Evolutionary conservation across 176 grass and related monocot species (phyloP).

Genomic region (Phoenix dactylifera): DNA sequence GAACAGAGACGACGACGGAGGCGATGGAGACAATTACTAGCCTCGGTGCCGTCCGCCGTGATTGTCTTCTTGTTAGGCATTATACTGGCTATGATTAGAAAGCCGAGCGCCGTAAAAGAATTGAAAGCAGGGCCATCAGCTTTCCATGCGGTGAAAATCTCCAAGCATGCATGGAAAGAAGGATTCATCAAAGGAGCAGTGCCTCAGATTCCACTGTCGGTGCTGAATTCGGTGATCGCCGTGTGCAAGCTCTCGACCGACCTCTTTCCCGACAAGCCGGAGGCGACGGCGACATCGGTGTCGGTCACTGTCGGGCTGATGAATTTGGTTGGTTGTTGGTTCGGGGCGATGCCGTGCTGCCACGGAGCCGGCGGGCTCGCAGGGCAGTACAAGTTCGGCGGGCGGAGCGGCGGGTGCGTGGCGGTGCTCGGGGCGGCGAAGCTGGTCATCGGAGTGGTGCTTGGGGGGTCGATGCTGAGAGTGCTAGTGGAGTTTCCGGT

Average conservation of each 20-base stretch:
- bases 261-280: conserved; percentile 48
- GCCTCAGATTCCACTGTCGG: conserved; percentile 64
- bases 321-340: conserved; percentile 93
- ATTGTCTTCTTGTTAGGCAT: conserved; percentile 67
- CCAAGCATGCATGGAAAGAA: conserved; percentile 57
- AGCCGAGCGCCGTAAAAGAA: conserved; percentile 49
- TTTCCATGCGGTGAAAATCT: conserved; percentile 45
- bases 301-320: conserved; percentile 73
- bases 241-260: conserved; percentile 82
- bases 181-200: conserved; percentile 71
- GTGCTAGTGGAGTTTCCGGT: conserved; percentile 60
- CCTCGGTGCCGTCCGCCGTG: conserved; percentile 49
- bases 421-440: conserved; percentile 63
- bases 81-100: conserved; percentile 42
- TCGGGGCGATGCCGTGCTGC: conserved; percentile 92
- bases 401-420: conserved; percentile 56
- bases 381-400: conserved; percentile 76
- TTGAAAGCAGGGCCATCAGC: conserved; percentile 41
- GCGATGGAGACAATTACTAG: conserved; percentile 10
- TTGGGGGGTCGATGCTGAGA: conserved; percentile 52
- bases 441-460: conserved; percentile 44
- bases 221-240: conserved; percentile 87
- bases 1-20: neutral
- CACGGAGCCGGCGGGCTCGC: conserved; percentile 81
- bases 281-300: conserved; percentile 49